Base-by-base conservation (phyloP, 805 yeast species). In the Barnettozyma sucrosica region DNA sequence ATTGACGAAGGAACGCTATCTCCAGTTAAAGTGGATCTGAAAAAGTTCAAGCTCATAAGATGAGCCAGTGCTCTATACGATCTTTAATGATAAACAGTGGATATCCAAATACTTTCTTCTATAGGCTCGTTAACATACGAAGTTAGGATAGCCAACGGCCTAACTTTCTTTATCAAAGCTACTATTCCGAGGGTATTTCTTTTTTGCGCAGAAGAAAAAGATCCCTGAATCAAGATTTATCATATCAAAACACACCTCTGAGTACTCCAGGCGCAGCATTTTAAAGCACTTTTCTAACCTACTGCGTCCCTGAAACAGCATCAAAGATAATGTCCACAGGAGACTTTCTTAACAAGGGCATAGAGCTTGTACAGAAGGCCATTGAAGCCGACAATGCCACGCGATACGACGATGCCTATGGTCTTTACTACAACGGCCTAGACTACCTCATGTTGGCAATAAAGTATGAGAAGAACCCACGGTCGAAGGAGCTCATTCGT, bases 371-470 rank as follows among this genome's bases (percentile, higher is more conserved):
- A 18, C 95, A 89, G 63, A 85, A 84, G 66, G 99, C 99, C 21
- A 89, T 93, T 47, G 97, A 89, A 63, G 89, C 95, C 6, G 99
- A 93, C 64, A 81, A 88, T 16, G 89, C 89, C 21, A 83, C 92
- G 45, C 76, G 83, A 54, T 92, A 90, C 58, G 96, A 88, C 45
- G 98, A 93, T 56, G 98, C 99, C 0, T 92, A 92, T 66, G 86
- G 89, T 51, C 77, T 88, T 41, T 93, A 93, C 67, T 90, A 87
- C 70, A 86, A 86, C 58, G 97, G 97, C 2, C 72, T 93, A 47
- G 98, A 93, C 66, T 93, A 93, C 67, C 73, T 93, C 58, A 89
- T 93, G 97, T 74, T 89, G 55, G 99, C 99, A 5, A 74, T 93
- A 57, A 93, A 93, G 68, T 92, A 85, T 59, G 99, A 93, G 66